Evolutionary conservation across 192 early-diverging fungal genomes (phyloP).

Genomic region (Bifiguratus adelaidae): DNA sequence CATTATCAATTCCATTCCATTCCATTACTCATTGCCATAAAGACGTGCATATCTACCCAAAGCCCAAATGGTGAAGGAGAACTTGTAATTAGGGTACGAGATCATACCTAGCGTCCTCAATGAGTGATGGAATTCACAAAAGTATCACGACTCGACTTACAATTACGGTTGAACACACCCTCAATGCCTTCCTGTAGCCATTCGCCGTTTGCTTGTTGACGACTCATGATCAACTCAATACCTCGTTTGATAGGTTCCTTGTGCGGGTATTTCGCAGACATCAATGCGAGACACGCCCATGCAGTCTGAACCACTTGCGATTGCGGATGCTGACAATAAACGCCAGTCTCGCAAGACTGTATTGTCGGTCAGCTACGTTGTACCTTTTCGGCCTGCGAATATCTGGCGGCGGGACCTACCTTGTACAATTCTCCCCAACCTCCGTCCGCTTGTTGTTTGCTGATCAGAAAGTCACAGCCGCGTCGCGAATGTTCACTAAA

Average conservation of each 20-base stretch:
- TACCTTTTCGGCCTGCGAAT: too few relatives aligned
- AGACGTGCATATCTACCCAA: slow-evolving; percentile 70
- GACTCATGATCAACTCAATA: slow-evolving; percentile 64
- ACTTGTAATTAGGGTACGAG: slow-evolving; percentile 92
- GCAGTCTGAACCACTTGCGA: slow-evolving; percentile 92
- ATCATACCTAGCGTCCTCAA: slow-evolving; percentile 21
- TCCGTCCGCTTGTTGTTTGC: slow-evolving; percentile 83
- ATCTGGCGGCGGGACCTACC: slow-evolving; percentile 16
- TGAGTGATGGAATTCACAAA: neutral
- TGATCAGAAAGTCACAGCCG: slow-evolving; percentile 87
- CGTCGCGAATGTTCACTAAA: slow-evolving; percentile 40
- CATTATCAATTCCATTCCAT: too few relatives aligned
- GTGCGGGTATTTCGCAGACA: slow-evolving; percentile 84
- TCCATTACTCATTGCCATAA: slow-evolving; percentile 52
- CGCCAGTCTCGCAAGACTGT: slow-evolving; percentile 59
- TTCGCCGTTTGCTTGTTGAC: slow-evolving; percentile 85
- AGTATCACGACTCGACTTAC: slow-evolving; percentile 6
- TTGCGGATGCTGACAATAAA: slow-evolving; percentile 47
- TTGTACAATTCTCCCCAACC: slow-evolving; percentile 98
- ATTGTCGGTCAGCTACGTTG: too few relatives aligned
- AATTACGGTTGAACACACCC: slow-evolving; percentile 95
- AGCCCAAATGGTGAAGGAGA: slow-evolving; percentile 87
- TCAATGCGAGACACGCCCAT: slow-evolving; percentile 77
- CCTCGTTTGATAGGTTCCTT: slow-evolving; percentile 52
- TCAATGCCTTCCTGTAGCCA: slow-evolving; percentile 97